phyloP scores from a whole-genome alignment of 2,329 filamentous ascomycete species.

The Aureobasidium sp. region DNA sequence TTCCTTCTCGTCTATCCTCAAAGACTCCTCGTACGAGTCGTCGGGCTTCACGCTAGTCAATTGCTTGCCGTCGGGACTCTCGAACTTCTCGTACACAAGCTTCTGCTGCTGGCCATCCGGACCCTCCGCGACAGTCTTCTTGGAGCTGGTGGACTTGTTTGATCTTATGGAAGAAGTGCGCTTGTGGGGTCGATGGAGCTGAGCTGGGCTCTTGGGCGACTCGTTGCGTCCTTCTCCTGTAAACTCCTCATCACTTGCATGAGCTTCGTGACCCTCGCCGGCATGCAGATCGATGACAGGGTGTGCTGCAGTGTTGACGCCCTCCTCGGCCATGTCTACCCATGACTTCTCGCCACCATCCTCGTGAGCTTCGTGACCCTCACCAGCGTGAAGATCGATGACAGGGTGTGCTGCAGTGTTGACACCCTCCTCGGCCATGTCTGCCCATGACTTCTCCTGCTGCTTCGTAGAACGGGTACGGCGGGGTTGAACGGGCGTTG shows the following conservation, averaged over 20 bases:
- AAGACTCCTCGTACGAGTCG: slow-evolving; percentile 29
- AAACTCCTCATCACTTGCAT: slow-evolving; percentile 18
- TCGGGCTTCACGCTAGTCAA: slow-evolving; percentile 37
- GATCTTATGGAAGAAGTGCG: slow-evolving; percentile 18
- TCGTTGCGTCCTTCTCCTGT: slow-evolving; percentile 19
- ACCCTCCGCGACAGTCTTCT: slow-evolving; percentile 16
- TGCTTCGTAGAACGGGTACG: slow-evolving; percentile 2
- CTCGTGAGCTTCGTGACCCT: too few relatives aligned
- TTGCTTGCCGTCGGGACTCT: slow-evolving; percentile 35
- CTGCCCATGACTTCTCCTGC: slow-evolving; percentile 30
- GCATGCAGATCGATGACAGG: slow-evolving; percentile 1
- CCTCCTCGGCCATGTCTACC: slow-evolving; percentile 24
- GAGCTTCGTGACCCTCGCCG: slow-evolving; percentile 16
- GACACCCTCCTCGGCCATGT: slow-evolving; percentile 20
- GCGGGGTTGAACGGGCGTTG: slow-evolving; percentile 7
- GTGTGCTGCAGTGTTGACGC: slow-evolving; percentile 5
- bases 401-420: slow-evolving; percentile 5
- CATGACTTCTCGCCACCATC: slow-evolving; percentile 34
- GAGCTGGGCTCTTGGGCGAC: slow-evolving; percentile 22
- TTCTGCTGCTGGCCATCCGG: slow-evolving; percentile 16
- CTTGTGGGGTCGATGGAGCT: slow-evolving; percentile 20
- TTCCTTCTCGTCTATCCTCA: slow-evolving; percentile 24
- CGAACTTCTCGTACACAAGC: slow-evolving; percentile 36
- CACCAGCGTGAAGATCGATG: background rate
- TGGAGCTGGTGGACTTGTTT: background rate